Evolutionary conservation across 805 yeast species (phyloP).

Genomic region (Metschnikowia continentalis): DNA sequence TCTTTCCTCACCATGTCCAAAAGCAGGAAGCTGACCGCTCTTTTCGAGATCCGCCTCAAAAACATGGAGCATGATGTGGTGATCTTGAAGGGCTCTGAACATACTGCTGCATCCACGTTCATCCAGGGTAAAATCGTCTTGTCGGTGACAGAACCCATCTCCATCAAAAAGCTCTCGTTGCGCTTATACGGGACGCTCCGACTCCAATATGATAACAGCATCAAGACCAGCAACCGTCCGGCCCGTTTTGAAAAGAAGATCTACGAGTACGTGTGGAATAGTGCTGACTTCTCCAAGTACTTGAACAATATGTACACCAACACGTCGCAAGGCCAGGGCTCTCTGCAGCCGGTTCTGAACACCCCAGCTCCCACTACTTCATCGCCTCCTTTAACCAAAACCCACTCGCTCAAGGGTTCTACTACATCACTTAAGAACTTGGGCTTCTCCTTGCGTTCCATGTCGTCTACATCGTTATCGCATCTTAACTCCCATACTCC

Average conservation of each 20-base stretch:
- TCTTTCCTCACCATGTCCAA: conserved; percentile 13
- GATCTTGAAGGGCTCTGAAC: conserved; percentile 71
- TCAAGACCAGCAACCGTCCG: conserved; percentile 43
- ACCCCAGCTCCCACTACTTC: background rate
- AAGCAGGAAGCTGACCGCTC: conserved; percentile 26
- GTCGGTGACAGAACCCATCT: conserved; percentile 69
- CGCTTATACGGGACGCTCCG: conserved; percentile 64
- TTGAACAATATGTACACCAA: conserved; percentile 28
- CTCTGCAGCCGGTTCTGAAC: conserved; percentile 1
- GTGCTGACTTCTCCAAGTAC: conserved; percentile 49
- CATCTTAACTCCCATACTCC: conserved; percentile 10
- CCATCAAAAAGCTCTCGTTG: conserved; percentile 60
- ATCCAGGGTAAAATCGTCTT: conserved; percentile 76
- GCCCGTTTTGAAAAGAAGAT: conserved; percentile 55
- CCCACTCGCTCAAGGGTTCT: conserved; percentile 36
- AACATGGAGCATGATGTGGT: conserved; percentile 75
- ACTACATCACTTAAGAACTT: conserved; percentile 40
- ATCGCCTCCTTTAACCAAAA: conserved; percentile 10
- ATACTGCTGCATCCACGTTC: conserved; percentile 72
- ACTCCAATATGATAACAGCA: conserved; percentile 53
- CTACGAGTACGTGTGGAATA: conserved; percentile 78
- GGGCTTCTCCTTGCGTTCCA: conserved; percentile 29
- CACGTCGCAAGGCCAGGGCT: conserved; percentile 14
- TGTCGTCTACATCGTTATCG: conserved; percentile 28
- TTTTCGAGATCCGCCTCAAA: conserved; percentile 52